Evolutionary conservation across 768 basidiomycete species (phyloP), one percentile per base, ranked within the genome.

Genomic region (Lactarius pseudohatsudake): DNA sequence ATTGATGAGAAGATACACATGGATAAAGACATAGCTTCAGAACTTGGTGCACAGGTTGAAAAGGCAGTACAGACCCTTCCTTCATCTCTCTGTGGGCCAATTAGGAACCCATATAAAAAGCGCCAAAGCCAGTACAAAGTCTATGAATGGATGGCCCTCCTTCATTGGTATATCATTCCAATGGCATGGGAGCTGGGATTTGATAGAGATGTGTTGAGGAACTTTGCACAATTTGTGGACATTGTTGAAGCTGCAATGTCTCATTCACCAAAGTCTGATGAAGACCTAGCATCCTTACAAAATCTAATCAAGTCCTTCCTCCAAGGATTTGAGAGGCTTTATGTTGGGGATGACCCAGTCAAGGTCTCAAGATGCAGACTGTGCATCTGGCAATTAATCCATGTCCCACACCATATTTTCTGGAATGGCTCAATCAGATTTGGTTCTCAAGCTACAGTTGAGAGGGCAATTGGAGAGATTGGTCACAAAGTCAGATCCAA

Each of bases 341-440:
- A 26, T 26, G 26, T 26, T 26, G 26, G 26, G 26, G 26, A 26
- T 26, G 26, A 26, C 26, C 26, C 26, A 26, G 26, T 26, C 26
- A 26, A 26, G 26, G 26, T 26, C 26, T 26, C 26, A 26, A 26
- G 26, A 26, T 26, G 26, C 26, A 26, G 26, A 26, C 26, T 26
- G 26, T 26, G 26, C 26, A 26, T 26, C 26, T 26, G 26, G 26
- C 26, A 26, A 26, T 26, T 26, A 26, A 26, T 26, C 26, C 26
- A 26, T 26, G 26, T 26, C 26, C 26, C 26, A 26, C 26, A 26
- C 26, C 26, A 26, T 26, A 26, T 26, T 26, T 26, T 26, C 26
- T 26, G 26, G 26, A 73, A 76, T 74, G 77, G 77, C 11, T 77
- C 76, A 7, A 72, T 79, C n/a, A 63, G 75, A 7, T 40, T 72